Percentiles rank a stretch among this genome's conserved stretches.
Evolutionary conservation across 2,329 filamentous ascomycete genomes (phyloP).

Genomic region (Gnomoniopsis smithogilvyi): DNA sequence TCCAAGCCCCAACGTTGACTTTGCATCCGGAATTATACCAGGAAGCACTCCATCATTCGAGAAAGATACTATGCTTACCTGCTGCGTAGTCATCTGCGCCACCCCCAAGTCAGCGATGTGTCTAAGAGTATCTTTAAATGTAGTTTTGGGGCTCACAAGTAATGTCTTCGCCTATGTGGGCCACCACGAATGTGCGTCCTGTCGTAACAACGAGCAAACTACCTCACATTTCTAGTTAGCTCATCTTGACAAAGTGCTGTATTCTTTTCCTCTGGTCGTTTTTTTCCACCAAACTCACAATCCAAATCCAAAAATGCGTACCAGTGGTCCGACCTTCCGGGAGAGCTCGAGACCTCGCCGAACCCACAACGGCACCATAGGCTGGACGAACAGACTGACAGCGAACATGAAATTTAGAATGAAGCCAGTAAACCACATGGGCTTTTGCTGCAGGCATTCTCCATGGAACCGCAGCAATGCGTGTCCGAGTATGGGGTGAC

Average conservation of each 20-base stretch:
- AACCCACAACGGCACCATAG: background rate
- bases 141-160: background rate
- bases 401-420: slow-evolving; percentile 4
- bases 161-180: slow-evolving; percentile 2
- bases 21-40: no score
- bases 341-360: background rate
- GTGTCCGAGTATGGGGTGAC: background rate
- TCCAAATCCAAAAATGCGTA: background rate
- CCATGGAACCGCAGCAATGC: background rate
- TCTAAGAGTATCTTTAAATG: background rate
- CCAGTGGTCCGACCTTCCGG: background rate
- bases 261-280: no score
- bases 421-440: slow-evolving; percentile 11
- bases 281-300: background rate
- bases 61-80: background rate
- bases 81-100: slow-evolving; percentile 1
- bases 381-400: background rate
- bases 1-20: no score
- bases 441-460: slow-evolving; percentile 2
- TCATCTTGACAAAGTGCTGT: background rate
- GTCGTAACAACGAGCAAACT: background rate
- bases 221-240: background rate
- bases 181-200: background rate
- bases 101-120: background rate
- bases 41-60: background rate